A percentile compares a stretch with the other conserved stretches of the same genome.
These are phyloP conservation scores for Iodosphaeria phyllophila DNA, from an alignment of 2,329 filamentous ascomycete genomes.

Conservation along the genomic window DNA sequence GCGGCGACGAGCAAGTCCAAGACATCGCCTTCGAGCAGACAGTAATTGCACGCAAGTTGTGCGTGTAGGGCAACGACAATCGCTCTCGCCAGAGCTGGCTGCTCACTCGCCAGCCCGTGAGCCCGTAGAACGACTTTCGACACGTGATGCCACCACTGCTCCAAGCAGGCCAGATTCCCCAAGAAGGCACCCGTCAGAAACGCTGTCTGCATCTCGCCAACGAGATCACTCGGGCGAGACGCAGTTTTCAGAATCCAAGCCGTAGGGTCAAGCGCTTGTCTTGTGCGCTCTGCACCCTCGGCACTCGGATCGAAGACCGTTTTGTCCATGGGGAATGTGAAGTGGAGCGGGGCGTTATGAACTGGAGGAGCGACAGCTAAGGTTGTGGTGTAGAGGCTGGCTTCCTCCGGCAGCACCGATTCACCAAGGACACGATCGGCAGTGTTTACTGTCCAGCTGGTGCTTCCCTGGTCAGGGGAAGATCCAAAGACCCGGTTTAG, in stretches of 20 bases:
- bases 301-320: conserved; percentile 10
- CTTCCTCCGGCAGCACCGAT: conserved; percentile 19
- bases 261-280: conserved; percentile 20
- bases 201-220: conserved; percentile 42
- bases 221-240: conserved; percentile 19
- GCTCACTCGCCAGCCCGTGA: conserved; percentile 21
- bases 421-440: conserved; percentile 30
- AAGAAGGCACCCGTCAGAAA: conserved; percentile 38
- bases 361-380: too few species aligned
- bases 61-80: conserved; percentile 31
- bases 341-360: conserved; percentile 8
- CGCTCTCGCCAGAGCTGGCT: conserved; percentile 24
- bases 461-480: conserved; percentile 9
- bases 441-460: conserved; percentile 35
- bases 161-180: conserved; percentile 37
- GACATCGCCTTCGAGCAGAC: conserved; percentile 26
- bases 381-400: conserved; percentile 16
- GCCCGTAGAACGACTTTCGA: conserved; percentile 31
- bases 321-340: conserved; percentile 12
- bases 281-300: conserved; percentile 11
- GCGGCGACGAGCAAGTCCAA: conserved; percentile 16
- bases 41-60: conserved; percentile 33
- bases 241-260: conserved; percentile 22
- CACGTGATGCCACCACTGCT: conserved; percentile 41
- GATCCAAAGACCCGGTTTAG: conserved; percentile 28